Evolutionary conservation across 129 eudicot genomes (phyloP).

Genomic region (Saussurea involucrata): DNA sequence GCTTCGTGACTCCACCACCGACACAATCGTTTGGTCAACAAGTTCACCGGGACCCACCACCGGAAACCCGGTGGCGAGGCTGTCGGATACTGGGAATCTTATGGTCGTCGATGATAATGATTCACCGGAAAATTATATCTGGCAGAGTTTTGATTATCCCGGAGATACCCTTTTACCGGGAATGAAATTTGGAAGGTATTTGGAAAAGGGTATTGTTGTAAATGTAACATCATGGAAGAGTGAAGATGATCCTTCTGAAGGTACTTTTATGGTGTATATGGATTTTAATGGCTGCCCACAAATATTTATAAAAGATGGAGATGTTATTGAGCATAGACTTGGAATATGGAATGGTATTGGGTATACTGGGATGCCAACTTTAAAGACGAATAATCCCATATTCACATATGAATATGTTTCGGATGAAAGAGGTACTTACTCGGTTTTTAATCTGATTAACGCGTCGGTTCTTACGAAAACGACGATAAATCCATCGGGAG

Average conservation of each 20-base stretch:
- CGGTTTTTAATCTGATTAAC: background rate
- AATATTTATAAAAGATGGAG: background rate
- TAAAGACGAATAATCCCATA: background rate
- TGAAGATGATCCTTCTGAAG: constrained; percentile 25
- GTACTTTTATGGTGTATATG: background rate
- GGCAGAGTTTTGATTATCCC: constrained; percentile 13
- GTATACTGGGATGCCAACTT: constrained; percentile 2
- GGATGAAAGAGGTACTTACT: background rate
- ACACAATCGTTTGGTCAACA: constrained; percentile 30
- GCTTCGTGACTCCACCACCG: constrained; percentile 1
- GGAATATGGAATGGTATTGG: constrained; percentile 34
- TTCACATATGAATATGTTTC: background rate
- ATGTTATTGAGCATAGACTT: background rate
- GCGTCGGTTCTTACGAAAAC: background rate
- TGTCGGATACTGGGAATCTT: constrained; percentile 20
- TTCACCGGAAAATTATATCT: constrained; percentile 2
- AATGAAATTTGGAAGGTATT: constrained; percentile 7
- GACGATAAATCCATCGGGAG: background rate
- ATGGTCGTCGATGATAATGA: background rate
- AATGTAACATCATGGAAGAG: constrained; percentile 26
- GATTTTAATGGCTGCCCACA: constrained; percentile 14
- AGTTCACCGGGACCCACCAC: background rate
- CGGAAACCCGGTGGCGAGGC: background rate
- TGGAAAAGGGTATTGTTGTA: background rate
- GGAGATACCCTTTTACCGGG: constrained; percentile 20